Percentiles rank a stretch among this genome's conserved stretches.
phyloP scores from a whole-genome alignment of 1,284 basidiomycete genomes.

The Phlebopus sp. region DNA sequence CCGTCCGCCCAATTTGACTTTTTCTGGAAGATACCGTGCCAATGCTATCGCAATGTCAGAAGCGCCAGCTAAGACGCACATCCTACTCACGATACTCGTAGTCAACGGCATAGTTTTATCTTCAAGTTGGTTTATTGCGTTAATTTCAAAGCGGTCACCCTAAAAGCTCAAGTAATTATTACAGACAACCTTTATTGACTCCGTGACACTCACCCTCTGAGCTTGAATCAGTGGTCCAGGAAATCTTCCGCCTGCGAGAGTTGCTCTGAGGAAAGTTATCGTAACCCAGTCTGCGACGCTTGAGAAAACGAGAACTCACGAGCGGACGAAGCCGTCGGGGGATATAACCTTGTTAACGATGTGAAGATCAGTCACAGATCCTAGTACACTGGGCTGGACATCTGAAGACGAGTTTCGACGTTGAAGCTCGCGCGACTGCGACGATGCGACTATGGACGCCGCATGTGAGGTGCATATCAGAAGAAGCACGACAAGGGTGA shows the following conservation, averaged over 20 bases:
- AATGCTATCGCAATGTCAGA: conserved; percentile 26
- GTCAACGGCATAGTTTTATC: conserved; percentile 31
- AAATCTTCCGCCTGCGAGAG: conserved; percentile 25
- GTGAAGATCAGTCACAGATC: conserved; percentile 14
- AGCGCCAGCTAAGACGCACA: neutral
- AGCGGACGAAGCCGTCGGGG: conserved; percentile 36
- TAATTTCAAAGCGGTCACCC: conserved; percentile 20
- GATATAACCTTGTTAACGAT: conserved; percentile 29
- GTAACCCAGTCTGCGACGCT: neutral
- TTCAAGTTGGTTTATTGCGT: conserved; percentile 32
- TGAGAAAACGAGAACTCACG: conserved; percentile 16
- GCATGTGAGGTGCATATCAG: conserved; percentile 11
- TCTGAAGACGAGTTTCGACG: neutral
- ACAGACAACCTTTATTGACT: neutral
- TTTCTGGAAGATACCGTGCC: conserved; percentile 33
- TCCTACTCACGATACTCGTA: conserved; percentile 34
- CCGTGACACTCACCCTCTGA: conserved; percentile 16
- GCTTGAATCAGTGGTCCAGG: conserved; percentile 28
- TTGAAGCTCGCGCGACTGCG: neutral
- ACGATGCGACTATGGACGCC: neutral
- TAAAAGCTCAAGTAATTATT: conserved; percentile 3
- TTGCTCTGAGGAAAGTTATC: conserved; percentile 17
- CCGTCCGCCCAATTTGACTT: conserved; percentile 35
- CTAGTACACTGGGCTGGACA: conserved; percentile 9
- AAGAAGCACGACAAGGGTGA: conserved; percentile 6